A percentile compares a stretch with the other conserved stretches of the same genome.
Evolutionary conservation across 169 alveolate species (phyloP).

Genomic region (Cryptosporidium tyzzeri): DNA sequence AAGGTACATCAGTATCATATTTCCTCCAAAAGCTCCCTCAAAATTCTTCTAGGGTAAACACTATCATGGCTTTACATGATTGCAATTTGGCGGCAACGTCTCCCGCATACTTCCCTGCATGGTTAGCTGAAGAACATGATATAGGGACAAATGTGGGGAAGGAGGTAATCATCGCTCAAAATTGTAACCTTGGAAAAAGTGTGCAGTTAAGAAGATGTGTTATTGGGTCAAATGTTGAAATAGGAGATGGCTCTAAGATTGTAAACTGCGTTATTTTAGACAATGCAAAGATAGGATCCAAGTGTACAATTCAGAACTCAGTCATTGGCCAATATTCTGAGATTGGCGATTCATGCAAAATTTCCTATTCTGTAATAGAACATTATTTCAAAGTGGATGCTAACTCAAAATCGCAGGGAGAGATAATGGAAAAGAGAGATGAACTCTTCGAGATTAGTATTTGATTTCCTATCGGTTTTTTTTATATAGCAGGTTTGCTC

Average conservation of each 20-base stretch:
- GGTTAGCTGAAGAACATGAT: slow-evolving; percentile 1
- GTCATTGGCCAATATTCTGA: slow-evolving; percentile 4
- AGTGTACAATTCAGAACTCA: slow-evolving; percentile 71
- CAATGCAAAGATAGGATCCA: slow-evolving; percentile 35
- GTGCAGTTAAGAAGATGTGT: slow-evolving; percentile 56
- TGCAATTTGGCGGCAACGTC: slow-evolving; percentile 62
- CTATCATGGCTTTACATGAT: slow-evolving; percentile 31
- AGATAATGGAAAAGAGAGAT: slow-evolving; percentile 57
- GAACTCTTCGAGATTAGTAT: slow-evolving; percentile 41
- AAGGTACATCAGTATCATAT: slow-evolving; percentile 55
- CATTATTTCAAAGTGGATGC: slow-evolving; percentile 25
- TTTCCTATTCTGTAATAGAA: slow-evolving; percentile 47
- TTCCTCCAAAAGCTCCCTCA: slow-evolving; percentile 7
- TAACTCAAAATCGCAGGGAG: slow-evolving; percentile 43
- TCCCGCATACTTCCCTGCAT: slow-evolving; percentile 12
- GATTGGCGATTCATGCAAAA: slow-evolving; percentile 29
- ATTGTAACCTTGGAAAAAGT: slow-evolving; percentile 33
- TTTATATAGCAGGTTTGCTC: neutral
- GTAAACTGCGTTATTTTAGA: slow-evolving; percentile 46
- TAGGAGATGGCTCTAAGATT: slow-evolving; percentile 71
- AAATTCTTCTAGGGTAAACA: slow-evolving; percentile 26
- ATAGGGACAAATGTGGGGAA: slow-evolving; percentile 23
- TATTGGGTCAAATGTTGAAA: slow-evolving; percentile 28
- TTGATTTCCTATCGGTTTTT: neutral
- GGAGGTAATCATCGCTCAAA: slow-evolving; percentile 26